Evolutionary conservation across 192 early-diverging fungal species (phyloP).

Genomic region (Coemansia sp.): DNA sequence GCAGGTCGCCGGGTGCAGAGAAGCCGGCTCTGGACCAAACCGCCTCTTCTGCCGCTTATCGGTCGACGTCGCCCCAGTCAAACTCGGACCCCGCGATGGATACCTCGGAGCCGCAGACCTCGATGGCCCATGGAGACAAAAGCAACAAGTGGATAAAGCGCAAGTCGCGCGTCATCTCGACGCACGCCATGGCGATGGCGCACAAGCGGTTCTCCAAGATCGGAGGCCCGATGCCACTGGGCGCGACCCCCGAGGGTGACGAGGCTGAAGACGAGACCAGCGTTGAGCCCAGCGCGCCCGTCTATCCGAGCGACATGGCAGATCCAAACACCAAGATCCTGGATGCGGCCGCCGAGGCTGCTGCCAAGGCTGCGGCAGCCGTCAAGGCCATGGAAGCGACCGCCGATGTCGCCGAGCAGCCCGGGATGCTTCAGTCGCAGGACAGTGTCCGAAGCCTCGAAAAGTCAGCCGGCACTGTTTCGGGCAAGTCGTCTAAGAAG

Average conservation of each 20-base stretch:
- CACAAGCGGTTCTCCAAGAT: conserved; percentile 25
- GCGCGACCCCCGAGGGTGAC: neutral
- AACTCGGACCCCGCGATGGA: neutral
- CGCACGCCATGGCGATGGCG: conserved; percentile 23
- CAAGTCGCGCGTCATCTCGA: conserved; percentile 46
- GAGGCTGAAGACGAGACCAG: neutral
- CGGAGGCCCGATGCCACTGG: conserved; percentile 14
- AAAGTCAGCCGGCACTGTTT: conserved; percentile 9
- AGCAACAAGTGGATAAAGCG: conserved; percentile 48
- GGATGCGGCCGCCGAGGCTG: conserved; percentile 24
- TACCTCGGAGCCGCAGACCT: neutral
- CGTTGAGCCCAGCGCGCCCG: conserved; percentile 8
- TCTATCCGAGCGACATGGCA: neutral
- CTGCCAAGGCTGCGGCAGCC: conserved; percentile 23
- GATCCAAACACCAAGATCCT: neutral
- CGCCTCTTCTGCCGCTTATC: neutral
- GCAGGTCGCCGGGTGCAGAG: conserved; percentile 4
- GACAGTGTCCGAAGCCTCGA: conserved; percentile 21
- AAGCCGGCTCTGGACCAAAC: neutral
- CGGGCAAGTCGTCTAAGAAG: conserved; percentile 44
- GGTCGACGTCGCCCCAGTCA: neutral
- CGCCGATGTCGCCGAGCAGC: conserved; percentile 9
- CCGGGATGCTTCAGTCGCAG: neutral
- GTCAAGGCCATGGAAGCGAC: conserved; percentile 14
- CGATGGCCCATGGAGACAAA: neutral